Evolutionary conservation across 2,329 filamentous ascomycete genomes (phyloP).

Genomic region (Sporothrix humicola): DNA sequence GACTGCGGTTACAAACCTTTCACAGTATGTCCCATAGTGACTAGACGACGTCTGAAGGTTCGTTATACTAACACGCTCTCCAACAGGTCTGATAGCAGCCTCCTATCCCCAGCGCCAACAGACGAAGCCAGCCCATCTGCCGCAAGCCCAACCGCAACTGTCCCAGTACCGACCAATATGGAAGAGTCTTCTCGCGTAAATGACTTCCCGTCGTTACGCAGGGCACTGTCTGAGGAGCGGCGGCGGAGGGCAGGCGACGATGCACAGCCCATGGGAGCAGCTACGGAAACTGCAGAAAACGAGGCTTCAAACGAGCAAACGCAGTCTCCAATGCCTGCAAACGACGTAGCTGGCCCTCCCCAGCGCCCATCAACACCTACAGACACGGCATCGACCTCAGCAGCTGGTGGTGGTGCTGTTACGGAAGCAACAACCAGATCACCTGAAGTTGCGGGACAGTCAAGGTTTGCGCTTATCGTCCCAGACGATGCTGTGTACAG

Average conservation of each 20-base stretch:
- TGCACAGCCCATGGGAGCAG: neutral
- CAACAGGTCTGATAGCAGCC: slow-evolving; percentile 44
- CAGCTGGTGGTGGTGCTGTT: neutral
- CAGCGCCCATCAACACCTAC: neutral
- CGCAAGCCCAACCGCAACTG: slow-evolving; percentile 1
- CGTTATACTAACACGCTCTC: slow-evolving; percentile 33
- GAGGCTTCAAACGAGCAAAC: neutral
- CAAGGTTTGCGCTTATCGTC: neutral
- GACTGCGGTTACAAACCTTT: neutral
- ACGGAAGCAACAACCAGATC: too few species aligned
- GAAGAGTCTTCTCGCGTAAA: neutral
- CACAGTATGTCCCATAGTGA: neutral
- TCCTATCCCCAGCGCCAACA: slow-evolving; percentile 68
- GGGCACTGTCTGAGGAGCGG: slow-evolving; percentile 8
- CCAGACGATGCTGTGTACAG: neutral
- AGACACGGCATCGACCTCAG: neutral
- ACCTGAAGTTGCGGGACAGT: neutral
- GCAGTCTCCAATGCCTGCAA: neutral
- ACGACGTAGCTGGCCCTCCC: neutral
- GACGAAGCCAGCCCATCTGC: slow-evolving; percentile 61
- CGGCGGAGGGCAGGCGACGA: neutral
- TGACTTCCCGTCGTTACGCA: slow-evolving; percentile 6
- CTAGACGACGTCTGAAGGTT: too few species aligned
- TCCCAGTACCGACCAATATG: neutral
- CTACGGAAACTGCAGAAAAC: neutral